Evolutionary conservation across 2,329 filamentous ascomycete genomes (phyloP).

Genomic region (Lachnellula willkommii): DNA sequence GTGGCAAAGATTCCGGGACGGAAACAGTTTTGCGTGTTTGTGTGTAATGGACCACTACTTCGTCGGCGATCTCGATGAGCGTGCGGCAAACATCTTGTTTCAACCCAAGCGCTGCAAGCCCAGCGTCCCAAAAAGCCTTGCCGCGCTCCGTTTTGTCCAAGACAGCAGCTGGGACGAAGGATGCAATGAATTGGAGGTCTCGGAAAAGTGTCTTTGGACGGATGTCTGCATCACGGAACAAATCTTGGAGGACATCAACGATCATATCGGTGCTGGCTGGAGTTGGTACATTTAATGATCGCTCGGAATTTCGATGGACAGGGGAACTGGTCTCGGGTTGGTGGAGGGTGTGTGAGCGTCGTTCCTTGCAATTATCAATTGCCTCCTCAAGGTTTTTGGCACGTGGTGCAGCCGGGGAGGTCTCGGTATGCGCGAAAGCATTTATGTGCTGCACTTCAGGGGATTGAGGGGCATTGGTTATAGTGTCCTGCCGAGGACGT

Average conservation of each 20-base stretch:
- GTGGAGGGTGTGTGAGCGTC: conserved; percentile 54
- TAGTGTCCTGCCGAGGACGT: conserved; percentile 24
- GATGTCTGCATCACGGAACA: conserved; percentile 63
- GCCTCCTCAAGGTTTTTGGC: conserved; percentile 56
- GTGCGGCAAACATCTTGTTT: conserved; percentile 78
- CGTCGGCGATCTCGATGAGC: conserved; percentile 59
- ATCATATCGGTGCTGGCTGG: conserved; percentile 45
- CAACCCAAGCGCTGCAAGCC: conserved; percentile 78
- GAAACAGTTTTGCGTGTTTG: conserved; percentile 48
- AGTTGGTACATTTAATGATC: conserved; percentile 55
- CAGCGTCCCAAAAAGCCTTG: conserved; percentile 79
- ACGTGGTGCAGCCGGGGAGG: conserved; percentile 27
- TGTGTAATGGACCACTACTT: conserved; percentile 63
- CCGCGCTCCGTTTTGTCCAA: conserved; percentile 58
- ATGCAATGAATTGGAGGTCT: conserved; percentile 69
- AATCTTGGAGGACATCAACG: conserved; percentile 58
- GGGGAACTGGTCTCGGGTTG: conserved; percentile 53
- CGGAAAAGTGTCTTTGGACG: conserved; percentile 78
- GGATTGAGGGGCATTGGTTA: conserved; percentile 48
- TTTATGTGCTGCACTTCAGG: conserved; percentile 39
- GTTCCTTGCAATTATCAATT: conserved; percentile 65
- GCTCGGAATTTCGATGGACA: conserved; percentile 70
- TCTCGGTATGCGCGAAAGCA: conserved; percentile 27
- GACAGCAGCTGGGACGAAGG: conserved; percentile 56
- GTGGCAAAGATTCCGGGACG: conserved; percentile 6